Base-by-base conservation (phyloP, 2,329 filamentous ascomycete genomes). In the Nigrospora osmanthi region DNA sequence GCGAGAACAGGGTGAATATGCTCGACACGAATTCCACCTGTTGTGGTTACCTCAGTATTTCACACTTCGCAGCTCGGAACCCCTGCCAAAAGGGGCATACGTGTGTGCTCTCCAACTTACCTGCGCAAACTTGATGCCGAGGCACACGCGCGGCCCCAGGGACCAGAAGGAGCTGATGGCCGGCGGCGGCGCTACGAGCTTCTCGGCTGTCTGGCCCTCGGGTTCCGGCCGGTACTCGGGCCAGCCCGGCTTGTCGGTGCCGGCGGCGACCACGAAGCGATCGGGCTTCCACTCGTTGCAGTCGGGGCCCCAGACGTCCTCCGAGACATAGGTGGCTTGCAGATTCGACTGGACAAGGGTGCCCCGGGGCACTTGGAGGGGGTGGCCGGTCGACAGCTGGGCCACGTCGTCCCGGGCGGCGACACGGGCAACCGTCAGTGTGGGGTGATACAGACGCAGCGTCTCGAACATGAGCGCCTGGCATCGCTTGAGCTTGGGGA, bases 401-500 rank as follows among this genome's bases (percentile, higher is more conserved):
- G 34, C 15, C 33, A 23, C 32, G 10, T n/a, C 30, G 2, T 6
- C 2, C 16, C 9, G n/a, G 4, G 40, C 4, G 9, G 33, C 28
- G n/a, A 35, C 16, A 13, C 40, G 33, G 32, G 33, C 16, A 33
- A 42, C 32, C 32, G 28, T 17, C 40, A 42, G 17, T 17, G 40
- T 34, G 11, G 40, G 40, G 23, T 42, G 45, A 13, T 30, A 47
- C 4, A 47, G 36, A 13, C 45, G 40, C 36, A 47, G 19, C 28
- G 45, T 47, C 35, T 47, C 45, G 35, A 42, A 47, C 38, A 59
- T 32, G 4, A 56, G 46, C 1, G 56, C 54, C 10, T 48, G 47
- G 40, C 56, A 57, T 6, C 54, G 49, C 23, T 54, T 54, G 11
- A 58, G 51, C 7, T 23, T 30, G 2, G 52, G 44, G 40, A 54